A percentile compares a stretch with the other conserved stretches of the same genome.
Conservation (phyloP, 2,329 filamentous ascomycete species). For the Talaromyces funiculosus region DNA sequence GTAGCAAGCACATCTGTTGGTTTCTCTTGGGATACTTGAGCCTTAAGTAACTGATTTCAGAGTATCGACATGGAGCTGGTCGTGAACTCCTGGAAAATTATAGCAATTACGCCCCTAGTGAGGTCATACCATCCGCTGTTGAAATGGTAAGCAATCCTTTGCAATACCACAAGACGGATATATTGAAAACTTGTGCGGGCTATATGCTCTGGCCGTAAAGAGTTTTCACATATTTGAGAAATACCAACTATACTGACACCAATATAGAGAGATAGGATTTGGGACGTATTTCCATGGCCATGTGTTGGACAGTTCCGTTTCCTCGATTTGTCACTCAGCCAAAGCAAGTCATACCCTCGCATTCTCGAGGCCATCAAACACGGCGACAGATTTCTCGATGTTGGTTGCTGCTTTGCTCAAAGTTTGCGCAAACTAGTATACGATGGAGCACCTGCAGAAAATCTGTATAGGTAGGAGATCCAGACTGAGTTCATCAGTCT, state of each 20-base stretch:
- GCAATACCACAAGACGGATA: background rate
- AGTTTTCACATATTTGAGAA: background rate
- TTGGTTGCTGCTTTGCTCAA: slow-evolving; percentile 17
- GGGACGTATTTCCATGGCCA: slow-evolving; percentile 10
- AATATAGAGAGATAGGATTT: slow-evolving; percentile 16
- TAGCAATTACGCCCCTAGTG: background rate
- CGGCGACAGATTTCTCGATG: slow-evolving; percentile 15
- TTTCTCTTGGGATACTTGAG: background rate
- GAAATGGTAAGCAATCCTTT: background rate
- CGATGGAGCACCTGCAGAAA: slow-evolving; percentile 46
- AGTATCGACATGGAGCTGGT: background rate
- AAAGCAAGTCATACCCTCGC: slow-evolving; percentile 10
- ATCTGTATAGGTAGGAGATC: slow-evolving; percentile 48
- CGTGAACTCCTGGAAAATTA: slow-evolving; percentile 5
- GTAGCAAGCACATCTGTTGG: background rate
- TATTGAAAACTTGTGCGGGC: background rate
- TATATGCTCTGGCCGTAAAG: background rate
- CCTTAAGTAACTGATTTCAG: background rate
- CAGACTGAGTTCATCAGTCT: slow-evolving; percentile 48
- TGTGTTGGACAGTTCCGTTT: slow-evolving; percentile 12
- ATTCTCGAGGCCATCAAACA: slow-evolving; percentile 15
- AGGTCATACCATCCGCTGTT: background rate
- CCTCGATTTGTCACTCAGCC: slow-evolving; percentile 4
- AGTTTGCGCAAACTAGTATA: slow-evolving; percentile 19
- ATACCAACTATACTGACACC: background rate